These are phyloP conservation scores for Rubia tinctorum DNA, from an alignment of 305 asterid genomes.

Conservation along the genomic window DNA sequence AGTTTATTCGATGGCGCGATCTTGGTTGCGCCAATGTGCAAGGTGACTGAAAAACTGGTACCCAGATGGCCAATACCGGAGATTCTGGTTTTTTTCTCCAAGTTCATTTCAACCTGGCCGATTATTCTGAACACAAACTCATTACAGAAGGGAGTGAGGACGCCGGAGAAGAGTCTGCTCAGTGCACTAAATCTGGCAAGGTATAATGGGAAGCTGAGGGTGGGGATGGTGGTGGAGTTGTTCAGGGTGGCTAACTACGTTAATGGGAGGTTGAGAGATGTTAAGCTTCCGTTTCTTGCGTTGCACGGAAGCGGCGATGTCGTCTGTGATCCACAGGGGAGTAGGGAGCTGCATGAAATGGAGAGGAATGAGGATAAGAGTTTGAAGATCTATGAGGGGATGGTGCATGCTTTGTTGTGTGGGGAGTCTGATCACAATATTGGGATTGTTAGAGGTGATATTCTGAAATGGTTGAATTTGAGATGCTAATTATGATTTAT, in stretches of 20 bases:
- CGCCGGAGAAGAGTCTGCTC: conserved; percentile 53
- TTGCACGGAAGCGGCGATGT: conserved; percentile 84
- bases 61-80: conserved; percentile 82
- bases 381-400: conserved; percentile 73
- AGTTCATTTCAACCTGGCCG: conserved; percentile 59
- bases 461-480: conserved; percentile 63
- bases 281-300: conserved; percentile 56
- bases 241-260: conserved; percentile 67
- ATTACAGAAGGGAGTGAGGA: conserved; percentile 75
- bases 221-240: conserved; percentile 75
- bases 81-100: conserved; percentile 49
- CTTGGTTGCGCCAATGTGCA: conserved; percentile 90
- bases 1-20: conserved; percentile 57
- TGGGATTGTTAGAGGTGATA: conserved; percentile 57
- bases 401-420: conserved; percentile 82
- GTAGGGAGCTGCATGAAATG: conserved; percentile 65
- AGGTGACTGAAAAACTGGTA: conserved; percentile 66
- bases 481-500: conserved; percentile 36
- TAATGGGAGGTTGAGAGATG: conserved; percentile 49
- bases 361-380: conserved; percentile 70
- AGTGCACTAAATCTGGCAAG: conserved; percentile 67
- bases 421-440: conserved; percentile 92
- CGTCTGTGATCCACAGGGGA: conserved; percentile 83
- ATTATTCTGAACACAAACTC: conserved; percentile 76
- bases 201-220: conserved; percentile 73